These are phyloP conservation scores for Olyra latifolia DNA, from an alignment of 176 grass and related monocot genomes.

Conservation along the genomic window DNA sequence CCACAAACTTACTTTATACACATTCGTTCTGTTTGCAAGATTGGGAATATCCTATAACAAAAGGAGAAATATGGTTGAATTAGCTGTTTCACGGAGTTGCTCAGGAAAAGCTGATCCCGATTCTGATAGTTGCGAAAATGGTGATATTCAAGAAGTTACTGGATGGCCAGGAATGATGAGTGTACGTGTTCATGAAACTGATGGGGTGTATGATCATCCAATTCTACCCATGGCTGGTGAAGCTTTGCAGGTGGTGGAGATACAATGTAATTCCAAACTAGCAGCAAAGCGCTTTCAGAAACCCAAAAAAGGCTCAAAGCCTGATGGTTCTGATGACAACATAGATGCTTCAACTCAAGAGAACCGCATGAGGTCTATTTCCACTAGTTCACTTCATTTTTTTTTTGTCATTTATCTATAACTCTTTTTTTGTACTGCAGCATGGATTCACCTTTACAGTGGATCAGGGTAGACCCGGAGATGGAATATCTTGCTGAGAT, in stretches of 20 bases:
- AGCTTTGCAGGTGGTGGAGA: constrained; percentile 84
- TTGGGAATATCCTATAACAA: constrained; percentile 94
- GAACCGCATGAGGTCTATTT: constrained; percentile 68
- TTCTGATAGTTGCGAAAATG: constrained; percentile 51
- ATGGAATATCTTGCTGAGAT: constrained; percentile 99
- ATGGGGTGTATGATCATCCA: constrained; percentile 86
- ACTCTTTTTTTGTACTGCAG: constrained; percentile 46
- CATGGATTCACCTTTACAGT: constrained; percentile 86
- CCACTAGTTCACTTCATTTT: neutral
- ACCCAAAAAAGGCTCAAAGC: constrained; percentile 75
- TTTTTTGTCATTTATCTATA: neutral
- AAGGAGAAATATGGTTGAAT: constrained; percentile 88
- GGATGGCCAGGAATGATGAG: constrained; percentile 99
- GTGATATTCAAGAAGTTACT: constrained; percentile 70
- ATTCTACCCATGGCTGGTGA: constrained; percentile 90
- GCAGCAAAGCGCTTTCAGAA: constrained; percentile 86
- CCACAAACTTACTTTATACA: constrained; percentile 1
- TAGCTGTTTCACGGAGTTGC: constrained; percentile 76
- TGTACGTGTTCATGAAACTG: constrained; percentile 87
- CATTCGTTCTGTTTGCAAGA: constrained; percentile 48
- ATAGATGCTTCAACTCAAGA: constrained; percentile 78
- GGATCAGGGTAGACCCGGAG: constrained; percentile 93
- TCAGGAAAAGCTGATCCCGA: constrained; percentile 52
- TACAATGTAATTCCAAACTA: constrained; percentile 93
- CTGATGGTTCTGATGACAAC: constrained; percentile 96